Evolutionary conservation across 805 yeast species (phyloP).

Genomic region (Tetrapisispora fleetii): DNA sequence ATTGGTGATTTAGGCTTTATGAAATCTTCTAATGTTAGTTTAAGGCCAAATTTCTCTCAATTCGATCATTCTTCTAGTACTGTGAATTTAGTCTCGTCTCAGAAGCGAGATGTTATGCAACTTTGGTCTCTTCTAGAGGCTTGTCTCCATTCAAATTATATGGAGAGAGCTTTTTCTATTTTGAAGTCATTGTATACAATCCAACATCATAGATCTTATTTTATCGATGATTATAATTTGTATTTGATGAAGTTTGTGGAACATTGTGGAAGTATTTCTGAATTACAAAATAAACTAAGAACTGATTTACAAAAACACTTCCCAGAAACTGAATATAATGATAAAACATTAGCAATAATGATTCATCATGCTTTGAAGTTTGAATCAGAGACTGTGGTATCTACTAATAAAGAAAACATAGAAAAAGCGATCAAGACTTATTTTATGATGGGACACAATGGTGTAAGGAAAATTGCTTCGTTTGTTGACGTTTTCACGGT

Average conservation of each 20-base stretch:
- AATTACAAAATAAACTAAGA: slow-evolving; percentile 30
- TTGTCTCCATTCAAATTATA: slow-evolving; percentile 55
- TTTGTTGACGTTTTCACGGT: slow-evolving; percentile 22
- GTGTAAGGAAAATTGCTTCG: slow-evolving; percentile 13
- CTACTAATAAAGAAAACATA: neutral
- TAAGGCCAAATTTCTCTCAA: slow-evolving; percentile 13
- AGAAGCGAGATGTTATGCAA: slow-evolving; percentile 48
- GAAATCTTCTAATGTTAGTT: slow-evolving; percentile 7
- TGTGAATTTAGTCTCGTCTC: slow-evolving; percentile 7
- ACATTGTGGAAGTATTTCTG: slow-evolving; percentile 28
- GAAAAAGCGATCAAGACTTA: slow-evolving; percentile 10
- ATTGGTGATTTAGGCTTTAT: slow-evolving; percentile 9
- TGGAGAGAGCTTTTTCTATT: slow-evolving; percentile 60
- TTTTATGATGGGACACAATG: slow-evolving; percentile 13
- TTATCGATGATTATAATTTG: slow-evolving; percentile 59
- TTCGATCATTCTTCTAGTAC: slow-evolving; percentile 21
- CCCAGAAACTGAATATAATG: slow-evolving; percentile 35
- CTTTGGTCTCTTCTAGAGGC: slow-evolving; percentile 75
- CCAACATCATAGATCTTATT: slow-evolving; percentile 34
- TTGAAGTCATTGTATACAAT: slow-evolving; percentile 51
- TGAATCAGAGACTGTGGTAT: neutral
- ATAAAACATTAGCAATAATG: slow-evolving; percentile 51
- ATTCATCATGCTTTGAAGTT: slow-evolving; percentile 35
- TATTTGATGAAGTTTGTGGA: slow-evolving; percentile 33
- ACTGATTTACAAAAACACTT: slow-evolving; percentile 35